Conservation (phyloP, 345 rosid genomes). For the Citrus medica region DNA sequence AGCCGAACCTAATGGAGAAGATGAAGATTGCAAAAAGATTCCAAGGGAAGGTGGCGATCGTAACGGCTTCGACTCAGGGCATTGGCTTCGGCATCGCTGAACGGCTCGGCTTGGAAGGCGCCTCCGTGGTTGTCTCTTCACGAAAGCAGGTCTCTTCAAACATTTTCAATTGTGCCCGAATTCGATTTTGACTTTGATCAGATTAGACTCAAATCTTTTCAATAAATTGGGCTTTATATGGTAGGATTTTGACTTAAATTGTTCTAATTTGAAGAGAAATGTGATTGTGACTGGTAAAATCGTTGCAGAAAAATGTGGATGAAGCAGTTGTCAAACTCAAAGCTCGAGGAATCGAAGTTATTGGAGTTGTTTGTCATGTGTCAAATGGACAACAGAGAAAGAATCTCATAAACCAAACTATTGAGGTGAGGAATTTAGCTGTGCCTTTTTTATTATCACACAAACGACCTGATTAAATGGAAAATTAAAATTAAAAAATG, state of each 20-base stretch:
- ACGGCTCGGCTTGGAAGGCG: constrained; percentile 84
- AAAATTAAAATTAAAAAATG: not conserved
- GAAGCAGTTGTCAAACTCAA: constrained; percentile 74
- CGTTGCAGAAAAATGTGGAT: constrained; percentile 70
- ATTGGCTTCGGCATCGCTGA: constrained; percentile 77
- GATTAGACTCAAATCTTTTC: too few relatives aligned
- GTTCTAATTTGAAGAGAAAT: not conserved
- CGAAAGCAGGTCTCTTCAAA: constrained; percentile 49
- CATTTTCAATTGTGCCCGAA: not conserved
- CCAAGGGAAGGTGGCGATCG: constrained; percentile 80
- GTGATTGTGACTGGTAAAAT: not conserved
- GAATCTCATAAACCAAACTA: constrained; percentile 55
- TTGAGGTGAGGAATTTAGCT: constrained; percentile 46
- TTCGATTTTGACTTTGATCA: not conserved
- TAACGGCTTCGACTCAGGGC: constrained; percentile 95
- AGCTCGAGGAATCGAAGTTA: constrained; percentile 59
- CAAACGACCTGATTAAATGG: not conserved
- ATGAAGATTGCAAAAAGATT: constrained; percentile 45
- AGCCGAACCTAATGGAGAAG: constrained; percentile 20
- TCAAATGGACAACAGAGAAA: constrained; percentile 73
- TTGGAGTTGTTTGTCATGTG: constrained; percentile 90
- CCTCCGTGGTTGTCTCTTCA: constrained; percentile 65
- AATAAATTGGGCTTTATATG: not conserved
- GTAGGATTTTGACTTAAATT: not conserved
- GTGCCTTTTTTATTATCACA: not conserved